phyloP scores from a whole-genome alignment of 108 stramenopile species.

The Ochromonas danica region DNA sequence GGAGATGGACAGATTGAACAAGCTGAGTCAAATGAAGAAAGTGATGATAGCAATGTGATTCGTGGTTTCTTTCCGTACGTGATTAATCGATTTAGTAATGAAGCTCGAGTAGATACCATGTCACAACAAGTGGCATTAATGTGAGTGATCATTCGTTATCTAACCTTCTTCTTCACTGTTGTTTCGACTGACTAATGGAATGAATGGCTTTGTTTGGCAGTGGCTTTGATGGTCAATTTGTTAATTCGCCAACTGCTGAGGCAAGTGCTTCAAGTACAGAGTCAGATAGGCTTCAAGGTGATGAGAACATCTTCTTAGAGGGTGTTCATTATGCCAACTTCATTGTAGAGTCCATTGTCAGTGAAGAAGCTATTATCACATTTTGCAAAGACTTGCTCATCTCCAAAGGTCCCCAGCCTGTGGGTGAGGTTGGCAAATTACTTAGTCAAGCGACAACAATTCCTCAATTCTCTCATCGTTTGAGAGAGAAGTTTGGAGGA shows the following conservation, averaged over 20 bases:
- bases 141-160: no score
- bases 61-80: not conserved
- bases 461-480: slow-evolving; percentile 42
- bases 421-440: slow-evolving; percentile 61
- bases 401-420: slow-evolving; percentile 56
- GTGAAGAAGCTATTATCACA: slow-evolving; percentile 45
- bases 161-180: no score
- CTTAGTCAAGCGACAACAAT: slow-evolving; percentile 54
- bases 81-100: not conserved
- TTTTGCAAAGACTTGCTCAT: slow-evolving; percentile 45
- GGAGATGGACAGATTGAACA: not conserved
- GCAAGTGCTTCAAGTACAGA: not conserved
- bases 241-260: not conserved
- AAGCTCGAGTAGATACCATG: no score
- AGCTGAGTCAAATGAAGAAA: no score
- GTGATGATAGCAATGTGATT: not conserved
- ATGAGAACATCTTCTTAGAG: slow-evolving; percentile 23
- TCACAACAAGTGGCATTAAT: no score
- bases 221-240: not conserved
- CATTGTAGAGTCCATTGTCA: slow-evolving; percentile 53
- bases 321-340: slow-evolving; percentile 53
- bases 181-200: not conserved
- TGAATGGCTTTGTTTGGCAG: not conserved
- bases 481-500: slow-evolving; percentile 59
- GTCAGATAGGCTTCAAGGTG: not conserved